Base-by-base conservation (phyloP, 1,139 yeast genomes). In the Blastobotrys buckinghamii region DNA sequence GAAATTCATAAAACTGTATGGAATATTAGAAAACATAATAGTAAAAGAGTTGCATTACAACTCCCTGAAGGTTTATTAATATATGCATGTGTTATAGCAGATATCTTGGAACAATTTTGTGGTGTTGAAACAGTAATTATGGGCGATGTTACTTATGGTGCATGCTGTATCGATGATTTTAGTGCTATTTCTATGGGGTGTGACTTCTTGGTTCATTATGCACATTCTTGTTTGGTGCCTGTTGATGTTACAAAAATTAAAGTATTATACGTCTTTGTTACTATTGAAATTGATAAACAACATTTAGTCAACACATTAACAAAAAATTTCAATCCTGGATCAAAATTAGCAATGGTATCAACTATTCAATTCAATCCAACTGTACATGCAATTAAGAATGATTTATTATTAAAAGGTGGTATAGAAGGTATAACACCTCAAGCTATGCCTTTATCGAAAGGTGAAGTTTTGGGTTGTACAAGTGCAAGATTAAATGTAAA, bases 61-160 rank as follows among this genome's bases (percentile, higher is more conserved):
- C 86, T 92, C 96, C 99, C 99, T 1, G 99, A 92, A 66, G 99
- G 99, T 1, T 68, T 92, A 39, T 71, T 92, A 48, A 84, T 92
- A 2, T 92, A 90, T 64, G 82, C 97, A 0, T 75, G 95, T 54
- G 77, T 92, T 39, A 80, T 92, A 17, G 76, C 96, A 1, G 99
- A 92, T 66, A 92, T 92, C 29, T 65, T 92, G 36, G 96, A 89
- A 62, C 96, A 90, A 66, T 90, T 92, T 60, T 89, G 97, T 62
- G 69, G 72, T 6, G 92, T 84, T 45, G 96, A 90, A 61, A 86
- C 92, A 0, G 74, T 94, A 1, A 95, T 92, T 5, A 94, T 92
- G 98, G 99, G 99, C 1, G 99, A 92, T 66, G 98, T 92, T 0
- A 88, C 97, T 0, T 92, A 92, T 61, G 99, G 99, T 32, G 99